Evolutionary conservation across 2,329 filamentous ascomycete species (phyloP), one percentile per base, ranked within the genome.

Genomic region (Nothophaeocryptopus gaeumannii): DNA sequence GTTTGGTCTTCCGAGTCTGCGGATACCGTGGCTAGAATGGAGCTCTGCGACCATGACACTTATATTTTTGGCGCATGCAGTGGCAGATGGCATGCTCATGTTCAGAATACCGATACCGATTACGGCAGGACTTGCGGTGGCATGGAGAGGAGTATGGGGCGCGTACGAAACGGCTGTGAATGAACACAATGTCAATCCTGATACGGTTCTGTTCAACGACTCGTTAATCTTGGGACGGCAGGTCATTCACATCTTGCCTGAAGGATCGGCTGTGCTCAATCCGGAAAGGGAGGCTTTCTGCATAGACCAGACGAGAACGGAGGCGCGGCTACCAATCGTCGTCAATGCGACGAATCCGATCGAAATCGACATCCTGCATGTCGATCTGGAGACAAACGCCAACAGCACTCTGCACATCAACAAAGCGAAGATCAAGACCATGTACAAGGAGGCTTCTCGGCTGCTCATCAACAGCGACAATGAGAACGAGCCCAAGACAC

Each of bases 1-100:
- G 56, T 96, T 95, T 68, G 88, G 88, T 7, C 74, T 99, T 46
- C 92, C 95, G 13, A 81, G 87, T 59, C 71, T 99, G 62, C 83
- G 88, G 67, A 96, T 99, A 78, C 93, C 93, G 51, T 99, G 93
- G 95, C 77, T 99, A 51, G 90, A 97, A 74, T 89, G 92, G 75
- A 89, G 88, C 37, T 87, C 88, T 63, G 79, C 81, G 32, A 84
- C 84, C 1, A 86, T 88, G 46, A 79, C 86, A 36, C 74, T 80
- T 30, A 72, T 91, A 15, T 95, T 93, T 64, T 69, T 87, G 39
- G 59, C 78, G 3, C 90, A 96, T 68, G 79, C 85, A 2, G 66
- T 86, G 2, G 70, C 88, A 45, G 89, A 96, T 73, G 86, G 84
- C 60, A 84, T 95, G 75, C 74, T 96, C 60, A 96, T 96, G 91